Evolutionary conservation across 768 basidiomycete genomes (phyloP).

Genomic region (Termitomyces sp.): DNA sequence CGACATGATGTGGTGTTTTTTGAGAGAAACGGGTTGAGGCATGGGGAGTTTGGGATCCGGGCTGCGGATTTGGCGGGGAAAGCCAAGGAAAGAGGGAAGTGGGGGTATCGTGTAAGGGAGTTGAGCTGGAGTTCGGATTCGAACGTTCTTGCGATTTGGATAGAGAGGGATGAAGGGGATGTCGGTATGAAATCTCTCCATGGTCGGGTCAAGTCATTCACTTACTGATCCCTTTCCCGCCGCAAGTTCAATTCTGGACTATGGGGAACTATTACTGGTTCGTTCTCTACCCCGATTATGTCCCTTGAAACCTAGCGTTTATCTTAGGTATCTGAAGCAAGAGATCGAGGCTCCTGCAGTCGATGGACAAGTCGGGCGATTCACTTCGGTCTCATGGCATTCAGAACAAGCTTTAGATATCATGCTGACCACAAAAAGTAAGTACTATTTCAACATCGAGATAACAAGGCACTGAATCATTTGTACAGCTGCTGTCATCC

Average conservation of each 20-base stretch:
- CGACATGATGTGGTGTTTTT: slow-evolving; percentile 90
- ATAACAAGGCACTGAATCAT: not conserved
- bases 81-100: slow-evolving; percentile 37
- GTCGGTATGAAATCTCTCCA: slow-evolving; percentile 46
- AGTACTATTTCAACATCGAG: slow-evolving; percentile 14
- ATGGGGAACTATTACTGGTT: slow-evolving; percentile 95
- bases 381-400: slow-evolving; percentile 83
- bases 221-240: slow-evolving; percentile 1
- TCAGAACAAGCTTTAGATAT: slow-evolving; percentile 71
- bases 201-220: not conserved
- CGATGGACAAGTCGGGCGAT: slow-evolving; percentile 36
- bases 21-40: slow-evolving; percentile 90
- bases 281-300: not conserved
- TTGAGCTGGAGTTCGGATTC: slow-evolving; percentile 89
- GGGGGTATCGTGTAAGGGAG: slow-evolving; percentile 74
- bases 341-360: slow-evolving; percentile 56
- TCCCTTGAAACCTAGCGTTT: not conserved
- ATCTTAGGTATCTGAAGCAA: slow-evolving; percentile 85
- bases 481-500: slow-evolving; percentile 47
- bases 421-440: slow-evolving; percentile 65
- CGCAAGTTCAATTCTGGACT: slow-evolving; percentile 87
- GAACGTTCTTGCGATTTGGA: slow-evolving; percentile 80
- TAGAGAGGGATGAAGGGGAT: slow-evolving; percentile 66
- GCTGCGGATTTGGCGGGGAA: slow-evolving; percentile 27
- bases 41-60: slow-evolving; percentile 80